phyloP scores from a whole-genome alignment of 306 rosid species.

The Lithocarpus polystachyus region DNA sequence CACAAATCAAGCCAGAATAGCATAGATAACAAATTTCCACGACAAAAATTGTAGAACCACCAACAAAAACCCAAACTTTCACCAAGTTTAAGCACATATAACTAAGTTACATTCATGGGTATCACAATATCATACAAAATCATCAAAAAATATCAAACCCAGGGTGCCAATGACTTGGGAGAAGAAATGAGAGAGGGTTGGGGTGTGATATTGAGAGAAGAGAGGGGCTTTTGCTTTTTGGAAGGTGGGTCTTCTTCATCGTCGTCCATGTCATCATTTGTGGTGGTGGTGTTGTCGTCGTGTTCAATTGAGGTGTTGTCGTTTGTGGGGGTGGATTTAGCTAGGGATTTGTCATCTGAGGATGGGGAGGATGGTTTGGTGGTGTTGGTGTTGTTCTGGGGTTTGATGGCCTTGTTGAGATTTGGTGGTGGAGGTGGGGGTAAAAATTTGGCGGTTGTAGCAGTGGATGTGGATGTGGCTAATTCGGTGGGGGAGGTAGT shows the following conservation, averaged over 20 bases:
- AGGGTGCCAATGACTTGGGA: too few relatives aligned
- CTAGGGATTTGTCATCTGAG: constrained; percentile 33
- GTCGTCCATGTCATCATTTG: constrained; percentile 31
- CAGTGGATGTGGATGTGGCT: constrained; percentile 20
- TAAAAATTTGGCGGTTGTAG: constrained; percentile 22
- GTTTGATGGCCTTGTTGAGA: constrained; percentile 41
- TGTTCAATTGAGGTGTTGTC: constrained; percentile 4
- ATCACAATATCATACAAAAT: too few relatives aligned
- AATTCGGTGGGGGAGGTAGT: not conserved
- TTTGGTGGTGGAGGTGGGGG: constrained; percentile 20
- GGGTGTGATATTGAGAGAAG: constrained; percentile 42
- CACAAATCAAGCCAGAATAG: too few relatives aligned
- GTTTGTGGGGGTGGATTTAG: constrained; percentile 26
- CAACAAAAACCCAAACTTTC: too few relatives aligned
- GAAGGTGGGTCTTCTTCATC: constrained; percentile 75
- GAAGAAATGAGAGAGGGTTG: not conserved
- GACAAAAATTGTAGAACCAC: too few relatives aligned
- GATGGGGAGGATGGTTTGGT: constrained; percentile 52
- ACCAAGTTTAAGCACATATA: too few relatives aligned
- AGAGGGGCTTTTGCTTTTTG: constrained; percentile 79
- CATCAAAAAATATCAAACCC: too few relatives aligned
- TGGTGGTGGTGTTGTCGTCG: constrained; percentile 14
- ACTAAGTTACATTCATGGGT: too few relatives aligned
- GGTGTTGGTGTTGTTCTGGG: constrained; percentile 41
- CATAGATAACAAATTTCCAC: too few relatives aligned